A percentile compares a stretch with the other conserved stretches of the same genome.
Evolutionary conservation across 129 eudicot species (phyloP).

Genomic region (Erigeron canadensis): DNA sequence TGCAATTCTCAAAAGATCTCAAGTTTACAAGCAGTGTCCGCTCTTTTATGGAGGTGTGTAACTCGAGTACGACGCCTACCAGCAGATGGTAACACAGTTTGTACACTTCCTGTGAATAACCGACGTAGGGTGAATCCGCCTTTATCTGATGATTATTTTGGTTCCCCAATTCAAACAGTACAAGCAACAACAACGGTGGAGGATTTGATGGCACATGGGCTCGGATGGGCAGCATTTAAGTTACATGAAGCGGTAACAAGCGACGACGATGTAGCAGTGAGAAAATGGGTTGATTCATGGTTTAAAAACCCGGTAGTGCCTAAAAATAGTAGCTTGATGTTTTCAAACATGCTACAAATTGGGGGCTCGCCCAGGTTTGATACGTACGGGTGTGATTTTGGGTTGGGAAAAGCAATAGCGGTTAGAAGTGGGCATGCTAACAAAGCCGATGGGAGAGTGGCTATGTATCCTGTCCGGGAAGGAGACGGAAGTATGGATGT

Average conservation of each 20-base stretch:
- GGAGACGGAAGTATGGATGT: background rate
- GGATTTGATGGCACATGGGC: constrained; percentile 2
- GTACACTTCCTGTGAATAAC: constrained; percentile 5
- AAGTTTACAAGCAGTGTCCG: constrained; percentile 50
- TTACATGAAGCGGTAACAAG: background rate
- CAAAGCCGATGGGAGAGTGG: background rate
- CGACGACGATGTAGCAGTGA: background rate
- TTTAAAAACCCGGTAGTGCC: background rate
- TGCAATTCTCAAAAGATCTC: constrained; percentile 31
- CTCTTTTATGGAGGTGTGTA: too few relatives aligned
- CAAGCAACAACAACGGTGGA: background rate
- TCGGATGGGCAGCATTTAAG: background rate
- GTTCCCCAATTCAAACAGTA: background rate
- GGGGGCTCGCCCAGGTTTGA: background rate
- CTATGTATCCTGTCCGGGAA: background rate
- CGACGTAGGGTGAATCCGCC: background rate
- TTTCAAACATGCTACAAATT: too few relatives aligned
- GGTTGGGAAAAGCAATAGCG: background rate
- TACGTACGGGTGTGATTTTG: background rate
- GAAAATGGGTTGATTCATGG: background rate
- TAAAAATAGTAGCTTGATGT: too few relatives aligned
- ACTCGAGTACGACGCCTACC: constrained; percentile 23
- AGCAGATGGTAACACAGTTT: constrained; percentile 15
- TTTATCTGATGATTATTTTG: background rate
- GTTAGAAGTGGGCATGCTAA: background rate